Evolutionary conservation across 257 asterid species (phyloP), one percentile per base, ranked within the genome.

Genomic region (Penstemon davidsonii): DNA sequence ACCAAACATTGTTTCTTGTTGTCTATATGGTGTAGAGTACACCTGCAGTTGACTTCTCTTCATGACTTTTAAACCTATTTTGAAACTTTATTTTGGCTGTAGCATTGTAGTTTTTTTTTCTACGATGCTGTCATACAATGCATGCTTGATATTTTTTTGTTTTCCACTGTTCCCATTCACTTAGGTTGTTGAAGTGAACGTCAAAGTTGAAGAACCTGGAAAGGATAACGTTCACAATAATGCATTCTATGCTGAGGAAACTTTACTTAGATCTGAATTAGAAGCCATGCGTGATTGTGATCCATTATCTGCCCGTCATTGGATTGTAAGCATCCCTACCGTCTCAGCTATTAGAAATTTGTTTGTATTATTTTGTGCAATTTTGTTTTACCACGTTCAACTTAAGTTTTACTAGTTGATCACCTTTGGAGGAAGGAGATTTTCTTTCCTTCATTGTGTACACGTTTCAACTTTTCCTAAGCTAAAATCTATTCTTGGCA

Each of bases 161-260:
- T 45, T 64, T 9, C 38, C 54, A 13, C 61, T 64, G 19, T 58
- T 60, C 40, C 69, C 41, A 36, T 36, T 67, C 41, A 49, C 55
- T 76, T 70, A 92, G 98, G 96, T 92, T 73, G 96, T 88, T 81
- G 98, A 92, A 88, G 86, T 92, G 82, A 92, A 92, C 74, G 89
- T 86, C 67, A 88, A 81, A 80, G 91, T 90, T 56, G 98, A 88
- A 85, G 96, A 86, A 73, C 94, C 97, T 45, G 98, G 98, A 76
- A 81, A 88, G 52, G 85, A 88, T 57, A 92, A 92, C 76, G 79
- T 88, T 68, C 98, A 92, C 80, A 84, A 88, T 62, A 92, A 92
- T 74, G 98, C 98, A 52, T 92, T 92, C 82, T 90, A 86, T 75
- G 96, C 96, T 9, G 95, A 88, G 83, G 97, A 92, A 84, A 88